Evolutionary conservation across 1,139 yeast genomes (phyloP).

Genomic region (Sporopachydermia cereana): DNA sequence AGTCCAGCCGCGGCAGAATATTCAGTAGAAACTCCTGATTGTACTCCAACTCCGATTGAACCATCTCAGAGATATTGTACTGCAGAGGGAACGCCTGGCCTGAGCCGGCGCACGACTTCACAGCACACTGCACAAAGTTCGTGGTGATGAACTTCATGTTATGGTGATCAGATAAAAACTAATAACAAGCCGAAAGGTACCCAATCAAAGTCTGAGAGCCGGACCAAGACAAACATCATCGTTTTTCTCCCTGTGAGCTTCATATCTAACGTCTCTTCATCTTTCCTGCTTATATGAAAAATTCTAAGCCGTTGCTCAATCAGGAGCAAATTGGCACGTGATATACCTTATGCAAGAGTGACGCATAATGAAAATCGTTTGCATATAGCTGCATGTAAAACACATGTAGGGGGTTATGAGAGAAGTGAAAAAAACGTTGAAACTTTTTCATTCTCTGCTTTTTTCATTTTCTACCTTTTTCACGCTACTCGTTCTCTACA

Average conservation of each 20-base stretch:
- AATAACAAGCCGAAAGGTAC: conserved; percentile 9
- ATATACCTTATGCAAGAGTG: no score
- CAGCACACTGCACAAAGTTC: conserved; percentile 90
- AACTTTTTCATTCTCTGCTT: no score
- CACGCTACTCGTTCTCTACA: no score
- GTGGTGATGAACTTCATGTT: conserved; percentile 86
- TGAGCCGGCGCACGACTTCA: conserved; percentile 65
- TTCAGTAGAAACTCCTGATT: conserved; percentile 71
- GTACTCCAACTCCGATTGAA: conserved; percentile 69
- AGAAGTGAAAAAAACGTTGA: no score
- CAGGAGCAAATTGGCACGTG: no score
- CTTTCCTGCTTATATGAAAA: no score
- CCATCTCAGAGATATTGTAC: conserved; percentile 60
- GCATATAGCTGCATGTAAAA: no score
- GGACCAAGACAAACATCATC: conserved; percentile 12
- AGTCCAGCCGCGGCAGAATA: conserved; percentile 73
- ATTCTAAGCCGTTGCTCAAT: no score
- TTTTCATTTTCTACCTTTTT: no score
- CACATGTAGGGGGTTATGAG: no score
- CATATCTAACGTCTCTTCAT: conserved; percentile 12
- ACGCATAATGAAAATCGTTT: no score
- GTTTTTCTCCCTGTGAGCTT: conserved; percentile 11
- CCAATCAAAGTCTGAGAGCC: no score
- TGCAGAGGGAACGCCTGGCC: conserved; percentile 72
- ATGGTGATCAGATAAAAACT: conserved; percentile 4